These are phyloP conservation scores for Vicia villosa DNA, from an alignment of 306 rosid genomes.

Conservation along the genomic window DNA sequence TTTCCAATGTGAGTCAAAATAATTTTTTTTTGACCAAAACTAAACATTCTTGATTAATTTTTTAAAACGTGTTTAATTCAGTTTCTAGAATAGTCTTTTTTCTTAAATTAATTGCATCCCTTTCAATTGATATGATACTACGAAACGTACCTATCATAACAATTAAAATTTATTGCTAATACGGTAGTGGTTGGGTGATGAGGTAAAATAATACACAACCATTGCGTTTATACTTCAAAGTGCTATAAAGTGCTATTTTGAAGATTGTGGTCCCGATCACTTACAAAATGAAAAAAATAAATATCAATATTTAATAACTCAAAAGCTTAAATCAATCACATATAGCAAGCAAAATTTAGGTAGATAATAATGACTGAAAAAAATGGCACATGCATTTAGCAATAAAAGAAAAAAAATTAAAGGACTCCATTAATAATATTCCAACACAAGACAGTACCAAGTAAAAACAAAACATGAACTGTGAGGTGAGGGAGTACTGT, in stretches of 20 bases:
- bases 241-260: neutral
- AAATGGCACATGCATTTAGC: neutral
- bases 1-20: neutral
- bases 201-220: neutral
- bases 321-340: neutral
- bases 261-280: constrained; percentile 39
- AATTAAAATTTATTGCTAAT: constrained; percentile 27
- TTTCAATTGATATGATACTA: constrained; percentile 18
- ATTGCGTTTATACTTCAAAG: constrained; percentile 1
- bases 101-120: constrained; percentile 3
- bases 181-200: constrained; percentile 23
- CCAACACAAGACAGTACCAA: constrained; percentile 23
- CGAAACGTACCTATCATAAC: constrained; percentile 20
- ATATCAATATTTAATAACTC: neutral
- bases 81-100: neutral
- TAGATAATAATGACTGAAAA: constrained; percentile 15
- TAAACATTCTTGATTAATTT: neutral
- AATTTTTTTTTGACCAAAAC: neutral
- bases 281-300: neutral
- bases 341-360: neutral
- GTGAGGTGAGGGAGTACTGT: constrained; percentile 50
- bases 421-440: constrained; percentile 17
- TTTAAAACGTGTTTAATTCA: neutral
- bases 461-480: constrained; percentile 15
- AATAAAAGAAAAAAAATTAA: constrained; percentile 15